Conservation (phyloP, 2,329 filamentous ascomycete genomes). For the Ramularia collo-cygni region DNA sequence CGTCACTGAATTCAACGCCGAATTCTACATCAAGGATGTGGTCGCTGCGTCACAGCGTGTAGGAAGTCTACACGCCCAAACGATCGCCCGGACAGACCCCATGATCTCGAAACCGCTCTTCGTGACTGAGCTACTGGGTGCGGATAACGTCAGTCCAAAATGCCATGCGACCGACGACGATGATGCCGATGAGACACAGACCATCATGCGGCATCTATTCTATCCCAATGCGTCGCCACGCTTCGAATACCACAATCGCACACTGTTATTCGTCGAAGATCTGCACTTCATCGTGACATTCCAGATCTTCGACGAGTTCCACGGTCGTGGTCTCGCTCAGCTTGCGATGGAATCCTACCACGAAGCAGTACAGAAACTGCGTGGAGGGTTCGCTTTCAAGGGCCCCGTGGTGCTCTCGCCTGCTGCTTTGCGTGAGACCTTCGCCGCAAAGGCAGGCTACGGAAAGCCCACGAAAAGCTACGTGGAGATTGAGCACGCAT, state of each 20-base stretch:
- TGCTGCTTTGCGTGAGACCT: not conserved
- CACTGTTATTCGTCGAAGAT: not conserved
- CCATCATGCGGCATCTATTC: not conserved
- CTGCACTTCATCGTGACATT: conserved; percentile 5
- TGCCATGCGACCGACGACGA: not conserved
- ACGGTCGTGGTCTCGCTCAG: conserved; percentile 3
- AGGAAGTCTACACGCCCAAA: not conserved
- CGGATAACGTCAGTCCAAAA: not conserved
- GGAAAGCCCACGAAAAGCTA: not conserved
- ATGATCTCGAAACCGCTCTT: not conserved
- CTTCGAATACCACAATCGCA: not conserved
- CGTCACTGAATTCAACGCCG: not conserved
- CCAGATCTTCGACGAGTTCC: not conserved
- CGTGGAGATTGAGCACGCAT: not conserved
- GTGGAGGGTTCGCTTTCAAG: not conserved
- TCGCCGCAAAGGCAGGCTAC: no score
- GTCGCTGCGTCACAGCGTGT: not conserved
- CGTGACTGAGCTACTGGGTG: not conserved
- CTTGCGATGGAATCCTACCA: not conserved
- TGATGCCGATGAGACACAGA: not conserved
- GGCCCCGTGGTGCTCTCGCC: not conserved
- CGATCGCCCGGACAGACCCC: not conserved
- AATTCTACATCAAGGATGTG: not conserved
- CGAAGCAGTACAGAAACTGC: not conserved
- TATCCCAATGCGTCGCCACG: not conserved